Evolutionary conservation across 306 rosid species (phyloP).

Genomic region (Ziziphus jujuba): DNA sequence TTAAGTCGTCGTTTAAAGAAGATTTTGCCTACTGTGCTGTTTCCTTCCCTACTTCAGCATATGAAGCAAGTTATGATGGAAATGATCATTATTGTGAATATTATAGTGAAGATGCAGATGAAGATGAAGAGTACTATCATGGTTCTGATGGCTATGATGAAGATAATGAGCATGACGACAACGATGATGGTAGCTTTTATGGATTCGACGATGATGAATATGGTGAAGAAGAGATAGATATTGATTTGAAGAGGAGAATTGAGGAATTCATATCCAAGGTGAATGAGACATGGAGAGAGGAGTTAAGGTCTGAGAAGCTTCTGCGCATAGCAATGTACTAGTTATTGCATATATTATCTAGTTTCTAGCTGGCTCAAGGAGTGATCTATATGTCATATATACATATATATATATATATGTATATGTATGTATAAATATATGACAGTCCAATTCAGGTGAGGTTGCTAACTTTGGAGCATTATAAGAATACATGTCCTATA

Average conservation of each 20-base stretch:
- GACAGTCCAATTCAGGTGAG: no score
- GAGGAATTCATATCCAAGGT: constrained; percentile 39
- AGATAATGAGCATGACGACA: constrained; percentile 24
- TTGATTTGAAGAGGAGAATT: constrained; percentile 28
- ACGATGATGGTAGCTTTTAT: not conserved
- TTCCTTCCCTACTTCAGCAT: not conserved
- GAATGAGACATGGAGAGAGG: constrained; percentile 36
- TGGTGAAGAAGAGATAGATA: constrained; percentile 14
- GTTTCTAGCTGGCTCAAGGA: constrained; percentile 16
- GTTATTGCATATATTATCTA: not conserved
- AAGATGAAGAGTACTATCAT: not conserved
- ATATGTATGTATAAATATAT: no score
- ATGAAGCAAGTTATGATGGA: not conserved
- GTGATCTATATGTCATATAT: not conserved
- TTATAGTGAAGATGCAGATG: not conserved
- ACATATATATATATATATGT: not conserved
- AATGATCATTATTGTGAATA: not conserved
- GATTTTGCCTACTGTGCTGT: constrained; percentile 1
- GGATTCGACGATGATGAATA: constrained; percentile 3
- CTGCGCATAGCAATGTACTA: constrained; percentile 1
- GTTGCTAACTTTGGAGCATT: no score
- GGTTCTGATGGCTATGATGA: constrained; percentile 34
- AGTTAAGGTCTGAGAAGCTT: constrained; percentile 13
- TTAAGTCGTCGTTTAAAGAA: constrained; percentile 4
- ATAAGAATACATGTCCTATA: no score